A percentile compares a stretch with the other conserved stretches of the same genome.
These are phyloP conservation scores for Tulasnella sp. DNA, from an alignment of 768 basidiomycete species.

Conservation along the genomic window DNA sequence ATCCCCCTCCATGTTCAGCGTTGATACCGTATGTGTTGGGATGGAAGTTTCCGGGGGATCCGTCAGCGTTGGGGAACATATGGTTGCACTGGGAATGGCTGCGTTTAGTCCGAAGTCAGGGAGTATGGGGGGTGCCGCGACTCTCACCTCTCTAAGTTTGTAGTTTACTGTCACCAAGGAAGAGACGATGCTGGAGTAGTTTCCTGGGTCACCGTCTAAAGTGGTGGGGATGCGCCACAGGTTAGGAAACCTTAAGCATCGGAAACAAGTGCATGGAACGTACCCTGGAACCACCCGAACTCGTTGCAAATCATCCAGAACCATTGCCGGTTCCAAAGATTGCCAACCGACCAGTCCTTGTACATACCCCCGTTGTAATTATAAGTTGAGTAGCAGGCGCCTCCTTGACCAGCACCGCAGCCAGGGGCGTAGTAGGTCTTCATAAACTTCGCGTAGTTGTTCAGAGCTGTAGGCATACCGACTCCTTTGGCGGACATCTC, in stretches of 20 bases:
- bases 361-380: constrained; percentile 11
- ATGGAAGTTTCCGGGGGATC: neutral
- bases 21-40: constrained; percentile 12
- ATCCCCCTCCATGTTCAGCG: constrained; percentile 18
- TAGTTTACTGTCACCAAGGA: constrained; percentile 11
- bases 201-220: constrained; percentile 31
- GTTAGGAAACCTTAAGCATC: neutral
- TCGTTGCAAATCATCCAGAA: constrained; percentile 26
- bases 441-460: constrained; percentile 16
- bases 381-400: constrained; percentile 22
- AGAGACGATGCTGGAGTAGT: constrained; percentile 30
- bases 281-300: constrained; percentile 24
- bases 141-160: neutral
- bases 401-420: neutral
- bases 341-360: constrained; percentile 17
- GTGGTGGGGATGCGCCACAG: neutral
- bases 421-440: neutral
- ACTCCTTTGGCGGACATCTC: constrained; percentile 3
- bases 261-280: neutral
- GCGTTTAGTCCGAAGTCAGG: neutral
- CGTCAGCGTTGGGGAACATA: constrained; percentile 31
- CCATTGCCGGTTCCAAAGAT: constrained; percentile 18
- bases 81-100: constrained; percentile 19
- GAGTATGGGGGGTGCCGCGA: neutral
- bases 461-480: constrained; percentile 13